Percentiles rank a stretch among this genome's conserved stretches.
Conservation (phyloP, 1,139 yeast species). For the Arxiozyma bovina region DNA sequence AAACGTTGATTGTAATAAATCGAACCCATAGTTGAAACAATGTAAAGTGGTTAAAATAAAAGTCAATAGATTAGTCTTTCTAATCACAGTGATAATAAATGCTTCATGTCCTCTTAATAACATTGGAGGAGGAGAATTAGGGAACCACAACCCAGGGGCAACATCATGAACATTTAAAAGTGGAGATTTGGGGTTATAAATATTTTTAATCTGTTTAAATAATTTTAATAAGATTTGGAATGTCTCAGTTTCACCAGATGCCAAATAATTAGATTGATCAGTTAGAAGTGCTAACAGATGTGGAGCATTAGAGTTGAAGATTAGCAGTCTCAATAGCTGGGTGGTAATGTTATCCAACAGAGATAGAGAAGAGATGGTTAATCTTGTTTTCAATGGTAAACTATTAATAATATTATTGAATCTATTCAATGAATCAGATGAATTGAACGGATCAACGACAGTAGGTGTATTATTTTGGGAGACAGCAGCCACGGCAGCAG, state of each 20-base stretch:
- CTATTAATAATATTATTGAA: conserved; percentile 19
- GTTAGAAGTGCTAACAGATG: conserved; percentile 19
- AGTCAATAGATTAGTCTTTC: conserved; percentile 81
- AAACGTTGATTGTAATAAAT: conserved; percentile 73
- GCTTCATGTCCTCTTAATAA: conserved; percentile 54
- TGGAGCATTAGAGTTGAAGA: conserved; percentile 23
- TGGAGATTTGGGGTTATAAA: conserved; percentile 59
- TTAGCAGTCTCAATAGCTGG: conserved; percentile 24
- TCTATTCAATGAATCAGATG: conserved; percentile 16
- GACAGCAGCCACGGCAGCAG: not conserved
- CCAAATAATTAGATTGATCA: conserved; percentile 14
- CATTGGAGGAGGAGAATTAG: conserved; percentile 49
- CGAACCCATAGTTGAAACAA: conserved; percentile 77
- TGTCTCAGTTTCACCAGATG: conserved; percentile 52
- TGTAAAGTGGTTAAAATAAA: conserved; percentile 75
- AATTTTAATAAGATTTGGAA: conserved; percentile 63
- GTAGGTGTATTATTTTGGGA: not conserved
- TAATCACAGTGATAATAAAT: conserved; percentile 51
- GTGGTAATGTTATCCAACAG: conserved; percentile 27
- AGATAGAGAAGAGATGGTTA: conserved; percentile 20
- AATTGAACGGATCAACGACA: not conserved
- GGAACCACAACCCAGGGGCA: conserved; percentile 61
- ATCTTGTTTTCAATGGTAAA: conserved; percentile 22
- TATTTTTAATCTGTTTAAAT: conserved; percentile 61
- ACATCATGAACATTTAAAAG: conserved; percentile 42